Evolutionary conservation across 148 eudicot species (phyloP).

Genomic region (Chenopodium berlandieri): DNA sequence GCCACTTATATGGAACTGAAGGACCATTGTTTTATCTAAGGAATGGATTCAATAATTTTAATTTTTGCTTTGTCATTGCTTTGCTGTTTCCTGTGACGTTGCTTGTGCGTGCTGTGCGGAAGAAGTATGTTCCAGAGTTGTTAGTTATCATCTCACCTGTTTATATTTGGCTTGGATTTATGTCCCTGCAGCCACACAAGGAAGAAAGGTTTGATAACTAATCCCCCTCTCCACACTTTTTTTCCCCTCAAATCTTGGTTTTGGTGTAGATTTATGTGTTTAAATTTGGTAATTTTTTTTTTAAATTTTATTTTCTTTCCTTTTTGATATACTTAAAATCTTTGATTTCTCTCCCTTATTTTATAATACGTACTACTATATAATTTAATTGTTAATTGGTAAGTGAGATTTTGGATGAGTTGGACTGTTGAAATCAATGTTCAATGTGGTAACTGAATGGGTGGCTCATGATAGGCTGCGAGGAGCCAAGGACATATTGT

Average conservation of each 20-base stretch:
- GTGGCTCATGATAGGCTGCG: background rate
- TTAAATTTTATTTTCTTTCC: background rate
- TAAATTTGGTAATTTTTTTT: background rate
- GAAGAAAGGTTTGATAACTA: slow-evolving; percentile 76
- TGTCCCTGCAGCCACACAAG: slow-evolving; percentile 99
- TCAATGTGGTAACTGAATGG: background rate
- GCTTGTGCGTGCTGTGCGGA: slow-evolving; percentile 49
- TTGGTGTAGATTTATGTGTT: background rate
- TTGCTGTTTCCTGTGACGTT: slow-evolving; percentile 67
- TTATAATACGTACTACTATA: too few species aligned
- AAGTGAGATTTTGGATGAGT: background rate
- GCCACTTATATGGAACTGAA: slow-evolving; percentile 95
- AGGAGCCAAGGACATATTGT: background rate
- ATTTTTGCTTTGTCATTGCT: slow-evolving; percentile 83
- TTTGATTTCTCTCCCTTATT: background rate
- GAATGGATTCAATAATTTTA: slow-evolving; percentile 95
- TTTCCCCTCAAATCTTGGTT: background rate
- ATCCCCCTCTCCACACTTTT: background rate
- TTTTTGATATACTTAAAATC: background rate
- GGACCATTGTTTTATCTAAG: slow-evolving; percentile 74
- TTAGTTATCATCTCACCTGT: slow-evolving; percentile 68
- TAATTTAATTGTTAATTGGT: background rate
- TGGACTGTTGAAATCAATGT: background rate
- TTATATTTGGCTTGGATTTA: slow-evolving; percentile 90
- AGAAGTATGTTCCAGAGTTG: slow-evolving; percentile 79